Evolutionary conservation across 192 early-diverging fungal genomes (phyloP).

Genomic region (Coemansia sp.): DNA sequence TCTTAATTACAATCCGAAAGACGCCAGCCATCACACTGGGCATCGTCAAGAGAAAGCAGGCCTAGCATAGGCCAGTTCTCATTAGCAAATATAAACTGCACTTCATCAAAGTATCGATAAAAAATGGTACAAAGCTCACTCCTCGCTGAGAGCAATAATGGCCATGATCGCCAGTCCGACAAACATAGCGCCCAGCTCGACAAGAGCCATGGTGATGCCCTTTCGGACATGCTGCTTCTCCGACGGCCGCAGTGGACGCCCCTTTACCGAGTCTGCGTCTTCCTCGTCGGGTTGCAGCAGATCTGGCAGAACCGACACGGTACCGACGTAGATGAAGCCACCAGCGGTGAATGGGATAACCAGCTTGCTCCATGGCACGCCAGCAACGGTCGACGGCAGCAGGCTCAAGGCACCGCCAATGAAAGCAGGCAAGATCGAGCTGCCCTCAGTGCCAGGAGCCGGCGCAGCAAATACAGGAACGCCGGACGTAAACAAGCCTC

Average conservation of each 20-base stretch:
- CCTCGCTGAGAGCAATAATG: slow-evolving; percentile 74
- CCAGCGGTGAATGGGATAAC: slow-evolving; percentile 90
- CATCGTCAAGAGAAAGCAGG: slow-evolving; percentile 18
- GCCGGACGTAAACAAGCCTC: slow-evolving; percentile 27
- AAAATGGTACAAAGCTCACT: slow-evolving; percentile 18
- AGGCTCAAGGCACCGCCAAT: slow-evolving; percentile 28
- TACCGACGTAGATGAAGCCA: slow-evolving; percentile 88
- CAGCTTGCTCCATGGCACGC: slow-evolving; percentile 69
- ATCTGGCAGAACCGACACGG: slow-evolving; percentile 84
- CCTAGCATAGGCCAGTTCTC: background rate
- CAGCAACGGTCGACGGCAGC: slow-evolving; percentile 56
- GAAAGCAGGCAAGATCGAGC: slow-evolving; percentile 17
- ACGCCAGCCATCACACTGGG: slow-evolving; percentile 29
- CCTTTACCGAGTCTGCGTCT: slow-evolving; percentile 26
- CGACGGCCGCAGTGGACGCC: slow-evolving; percentile 3
- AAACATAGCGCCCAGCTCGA: slow-evolving; percentile 72
- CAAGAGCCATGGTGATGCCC: slow-evolving; percentile 42
- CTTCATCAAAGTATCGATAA: background rate
- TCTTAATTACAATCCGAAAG: slow-evolving; percentile 28
- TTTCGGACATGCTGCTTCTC: slow-evolving; percentile 19
- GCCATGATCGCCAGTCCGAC: slow-evolving; percentile 79
- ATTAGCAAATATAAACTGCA: too few species aligned
- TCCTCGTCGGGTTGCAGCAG: slow-evolving; percentile 69
- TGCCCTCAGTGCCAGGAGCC: background rate
- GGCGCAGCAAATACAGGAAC: slow-evolving; percentile 44